These are phyloP conservation scores for Saprolegnia parasitica DNA, from an alignment of 352 stramenopile genomes.

Conservation along the genomic window DNA sequence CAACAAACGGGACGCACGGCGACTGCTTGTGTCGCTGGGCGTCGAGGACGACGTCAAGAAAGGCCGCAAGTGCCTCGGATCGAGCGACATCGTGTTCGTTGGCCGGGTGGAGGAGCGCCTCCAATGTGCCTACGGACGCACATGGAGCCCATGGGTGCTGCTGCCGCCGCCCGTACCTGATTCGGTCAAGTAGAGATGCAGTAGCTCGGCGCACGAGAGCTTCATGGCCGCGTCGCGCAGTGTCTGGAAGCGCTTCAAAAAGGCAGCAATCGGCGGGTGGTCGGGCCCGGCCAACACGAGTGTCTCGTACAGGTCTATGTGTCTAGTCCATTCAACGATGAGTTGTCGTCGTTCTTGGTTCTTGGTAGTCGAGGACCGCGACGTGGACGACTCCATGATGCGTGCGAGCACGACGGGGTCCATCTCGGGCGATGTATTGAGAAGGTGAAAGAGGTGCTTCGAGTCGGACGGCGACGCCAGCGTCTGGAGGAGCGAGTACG, in stretches of 20 bases:
- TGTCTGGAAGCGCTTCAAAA: not conserved
- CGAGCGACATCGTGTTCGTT: constrained; percentile 48
- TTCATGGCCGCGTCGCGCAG: constrained; percentile 9
- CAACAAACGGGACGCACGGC: constrained; percentile 56
- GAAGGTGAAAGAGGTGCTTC: constrained; percentile 21
- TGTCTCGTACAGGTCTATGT: constrained; percentile 11
- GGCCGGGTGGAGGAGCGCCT: constrained; percentile 44
- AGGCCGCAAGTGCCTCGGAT: constrained; percentile 58
- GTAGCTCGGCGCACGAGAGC: constrained; percentile 4
- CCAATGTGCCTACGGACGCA: constrained; percentile 28
- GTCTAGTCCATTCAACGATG: not conserved
- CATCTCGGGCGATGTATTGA: constrained; percentile 1
- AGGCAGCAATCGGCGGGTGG: not conserved
- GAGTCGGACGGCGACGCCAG: constrained; percentile 18
- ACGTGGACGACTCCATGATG: constrained; percentile 10
- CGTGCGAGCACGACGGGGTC: not conserved
- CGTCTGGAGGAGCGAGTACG: constrained; percentile 4
- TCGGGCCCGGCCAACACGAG: not conserved
- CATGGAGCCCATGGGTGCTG: too few species aligned
- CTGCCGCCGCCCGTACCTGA: constrained; percentile 4
- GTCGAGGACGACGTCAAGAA: constrained; percentile 57
- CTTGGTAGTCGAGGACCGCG: not conserved
- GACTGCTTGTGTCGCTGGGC: constrained; percentile 55
- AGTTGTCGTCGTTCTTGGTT: not conserved
- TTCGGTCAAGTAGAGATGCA: constrained; percentile 17